Percentiles rank a stretch among this genome's conserved stretches.
These are phyloP conservation scores for Jaapia argillacea DNA, from an alignment of 768 basidiomycete genomes.

Conservation along the genomic window DNA sequence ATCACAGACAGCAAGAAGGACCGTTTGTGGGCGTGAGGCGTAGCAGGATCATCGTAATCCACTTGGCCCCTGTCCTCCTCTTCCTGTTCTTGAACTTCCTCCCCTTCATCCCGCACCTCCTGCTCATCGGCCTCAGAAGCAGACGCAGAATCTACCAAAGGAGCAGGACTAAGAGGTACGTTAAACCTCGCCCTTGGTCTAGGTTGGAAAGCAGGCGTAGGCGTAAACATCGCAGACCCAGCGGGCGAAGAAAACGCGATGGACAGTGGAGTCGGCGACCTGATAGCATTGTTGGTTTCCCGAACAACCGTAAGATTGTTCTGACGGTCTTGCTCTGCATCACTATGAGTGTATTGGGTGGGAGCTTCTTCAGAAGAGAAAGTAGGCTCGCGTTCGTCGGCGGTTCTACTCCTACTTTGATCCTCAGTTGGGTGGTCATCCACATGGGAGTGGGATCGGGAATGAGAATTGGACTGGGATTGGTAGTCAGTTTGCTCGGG, in stretches of 20 bases:
- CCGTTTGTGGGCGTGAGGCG: conserved; percentile 62
- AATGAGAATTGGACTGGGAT: too few relatives aligned
- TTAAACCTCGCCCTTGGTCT: conserved; percentile 54
- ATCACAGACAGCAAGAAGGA: conserved; percentile 81
- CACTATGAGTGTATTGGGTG: conserved; percentile 6
- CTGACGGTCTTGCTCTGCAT: conserved; percentile 1
- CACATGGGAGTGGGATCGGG: too few relatives aligned
- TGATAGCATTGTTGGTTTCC: background rate
- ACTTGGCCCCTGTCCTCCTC: conserved; percentile 13
- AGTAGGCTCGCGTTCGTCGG: conserved; percentile 40
- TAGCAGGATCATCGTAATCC: conserved; percentile 48
- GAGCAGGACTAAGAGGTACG: conserved; percentile 24
- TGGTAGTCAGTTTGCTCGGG: too few relatives aligned
- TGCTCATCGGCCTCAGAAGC: conserved; percentile 14
- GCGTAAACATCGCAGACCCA: conserved; percentile 50
- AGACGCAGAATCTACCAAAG: conserved; percentile 29
- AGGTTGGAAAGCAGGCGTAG: conserved; percentile 59
- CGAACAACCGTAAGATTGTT: conserved; percentile 1
- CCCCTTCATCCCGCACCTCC: conserved; percentile 12
- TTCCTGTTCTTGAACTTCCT: conserved; percentile 11
- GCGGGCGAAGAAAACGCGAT: conserved; percentile 44
- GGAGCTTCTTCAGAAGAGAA: conserved; percentile 56
- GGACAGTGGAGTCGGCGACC: conserved; percentile 27
- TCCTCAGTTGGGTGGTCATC: conserved; percentile 2
- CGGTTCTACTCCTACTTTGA: conserved; percentile 2